phyloP scores from a whole-genome alignment of 805 yeast species.

The Yarrowia sp. region DNA sequence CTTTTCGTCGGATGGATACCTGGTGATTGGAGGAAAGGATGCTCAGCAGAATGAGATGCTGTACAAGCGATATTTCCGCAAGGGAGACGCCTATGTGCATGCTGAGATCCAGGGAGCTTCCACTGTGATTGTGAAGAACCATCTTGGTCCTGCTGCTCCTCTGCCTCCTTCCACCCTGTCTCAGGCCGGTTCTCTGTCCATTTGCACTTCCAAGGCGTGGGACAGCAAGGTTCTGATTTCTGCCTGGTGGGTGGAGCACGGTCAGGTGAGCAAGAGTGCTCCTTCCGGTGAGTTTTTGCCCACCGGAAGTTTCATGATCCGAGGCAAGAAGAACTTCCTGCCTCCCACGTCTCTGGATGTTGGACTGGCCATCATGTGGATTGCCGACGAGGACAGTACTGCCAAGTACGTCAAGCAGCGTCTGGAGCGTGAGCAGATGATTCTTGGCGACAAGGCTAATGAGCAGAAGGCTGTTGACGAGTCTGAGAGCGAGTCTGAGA shows the following conservation, averaged over 20 bases:
- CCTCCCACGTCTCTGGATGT: conserved; percentile 77
- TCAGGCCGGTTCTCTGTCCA: conserved; percentile 87
- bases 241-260: conserved; percentile 79
- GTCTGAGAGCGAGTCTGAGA: background rate
- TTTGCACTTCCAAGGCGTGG: conserved; percentile 84
- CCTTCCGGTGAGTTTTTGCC: conserved; percentile 51
- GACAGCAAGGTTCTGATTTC: conserved; percentile 75
- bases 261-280: conserved; percentile 59
- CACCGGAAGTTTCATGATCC: conserved; percentile 57
- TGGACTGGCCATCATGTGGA: conserved; percentile 85
- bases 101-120: conserved; percentile 72
- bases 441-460: background rate
- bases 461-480: conserved; percentile 33
- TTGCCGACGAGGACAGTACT: conserved; percentile 54
- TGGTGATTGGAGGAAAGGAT: conserved; percentile 86
- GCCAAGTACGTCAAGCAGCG: conserved; percentile 37
- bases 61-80: conserved; percentile 70
- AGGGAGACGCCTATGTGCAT: conserved; percentile 66
- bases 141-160: conserved; percentile 43
- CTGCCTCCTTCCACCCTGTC: conserved; percentile 82
- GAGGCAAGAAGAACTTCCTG: conserved; percentile 52
- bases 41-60: conserved; percentile 73
- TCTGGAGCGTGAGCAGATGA: conserved; percentile 28
- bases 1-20: conserved; percentile 80
- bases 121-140: conserved; percentile 78